Conservation (phyloP, 208 protist species). For the Trypanosomatidae sp. region DNA sequence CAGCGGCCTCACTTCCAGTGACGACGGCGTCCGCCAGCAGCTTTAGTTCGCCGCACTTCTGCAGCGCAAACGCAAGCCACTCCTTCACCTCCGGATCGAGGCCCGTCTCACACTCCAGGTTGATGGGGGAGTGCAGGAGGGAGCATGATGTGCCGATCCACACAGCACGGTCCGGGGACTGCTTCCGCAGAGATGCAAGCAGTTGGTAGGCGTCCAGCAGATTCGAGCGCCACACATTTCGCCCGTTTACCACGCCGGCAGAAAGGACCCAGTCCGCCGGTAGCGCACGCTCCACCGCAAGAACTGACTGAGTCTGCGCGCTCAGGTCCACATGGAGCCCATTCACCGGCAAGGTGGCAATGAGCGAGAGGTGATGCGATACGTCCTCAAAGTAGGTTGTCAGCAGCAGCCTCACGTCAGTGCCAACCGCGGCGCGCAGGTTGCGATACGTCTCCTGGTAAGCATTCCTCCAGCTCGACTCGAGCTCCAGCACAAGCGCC, state of each 20-base stretch:
- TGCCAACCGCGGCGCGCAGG: slow-evolving; percentile 20
- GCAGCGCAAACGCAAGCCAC: slow-evolving; percentile 77
- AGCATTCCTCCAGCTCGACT: slow-evolving; percentile 30
- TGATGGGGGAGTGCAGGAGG: slow-evolving; percentile 78
- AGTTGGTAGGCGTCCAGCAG: slow-evolving; percentile 28
- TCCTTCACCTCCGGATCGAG: slow-evolving; percentile 54
- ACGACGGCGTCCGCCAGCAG: slow-evolving; percentile 47
- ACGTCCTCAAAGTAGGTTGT: slow-evolving; percentile 89
- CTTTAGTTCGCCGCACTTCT: slow-evolving; percentile 80
- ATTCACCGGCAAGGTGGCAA: slow-evolving; percentile 49
- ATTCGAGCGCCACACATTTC: slow-evolving; percentile 83
- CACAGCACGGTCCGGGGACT: slow-evolving; percentile 33
- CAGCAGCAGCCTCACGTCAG: slow-evolving; percentile 47
- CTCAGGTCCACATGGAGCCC: slow-evolving; percentile 82
- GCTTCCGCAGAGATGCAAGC: slow-evolving; percentile 26
- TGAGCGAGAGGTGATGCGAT: slow-evolving; percentile 42
- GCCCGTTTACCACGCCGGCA: slow-evolving; percentile 81
- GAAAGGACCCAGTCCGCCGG: slow-evolving; percentile 61
- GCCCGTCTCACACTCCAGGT: slow-evolving; percentile 53
- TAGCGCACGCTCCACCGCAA: slow-evolving; percentile 36
- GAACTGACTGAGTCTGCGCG: slow-evolving; percentile 31
- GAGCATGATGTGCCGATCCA: slow-evolving; percentile 81
- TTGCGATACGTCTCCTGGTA: slow-evolving; percentile 33
- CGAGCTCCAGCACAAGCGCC: slow-evolving; percentile 69
- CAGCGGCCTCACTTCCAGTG: slow-evolving; percentile 21